phyloP scores from a whole-genome alignment of 768 basidiomycete genomes.

The Termitomyces sp. region DNA sequence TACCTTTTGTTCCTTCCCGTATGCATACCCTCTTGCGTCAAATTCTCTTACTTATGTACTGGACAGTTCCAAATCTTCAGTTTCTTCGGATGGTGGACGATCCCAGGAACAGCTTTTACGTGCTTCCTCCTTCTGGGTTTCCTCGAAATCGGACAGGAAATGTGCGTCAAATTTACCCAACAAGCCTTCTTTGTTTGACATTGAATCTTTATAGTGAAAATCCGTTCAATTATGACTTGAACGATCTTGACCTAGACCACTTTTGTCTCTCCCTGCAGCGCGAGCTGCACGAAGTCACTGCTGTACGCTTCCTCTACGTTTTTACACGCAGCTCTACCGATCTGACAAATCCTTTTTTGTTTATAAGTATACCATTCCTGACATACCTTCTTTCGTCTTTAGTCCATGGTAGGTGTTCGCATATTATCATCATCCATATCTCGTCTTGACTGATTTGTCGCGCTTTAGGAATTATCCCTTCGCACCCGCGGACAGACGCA shows the following conservation, averaged over 20 bases:
- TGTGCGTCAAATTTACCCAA: conserved; percentile 27
- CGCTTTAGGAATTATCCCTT: conserved; percentile 57
- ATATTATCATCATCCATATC: neutral
- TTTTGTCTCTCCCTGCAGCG: conserved; percentile 64
- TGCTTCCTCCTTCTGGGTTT: conserved; percentile 61
- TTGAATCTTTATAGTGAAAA: conserved; percentile 39
- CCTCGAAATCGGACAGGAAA: conserved; percentile 65
- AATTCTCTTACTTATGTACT: conserved; percentile 12
- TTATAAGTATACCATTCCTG: conserved; percentile 46
- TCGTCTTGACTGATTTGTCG: neutral
- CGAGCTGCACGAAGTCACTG: conserved; percentile 68
- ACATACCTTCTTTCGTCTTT: conserved; percentile 50
- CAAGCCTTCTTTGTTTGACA: neutral
- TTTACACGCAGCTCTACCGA: neutral
- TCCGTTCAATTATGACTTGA: conserved; percentile 62
- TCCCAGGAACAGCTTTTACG: conserved; percentile 58
- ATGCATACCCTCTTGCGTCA: conserved; percentile 18
- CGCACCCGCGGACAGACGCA: conserved; percentile 34
- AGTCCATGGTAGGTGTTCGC: conserved; percentile 27
- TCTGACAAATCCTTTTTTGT: conserved; percentile 5
- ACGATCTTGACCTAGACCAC: conserved; percentile 63
- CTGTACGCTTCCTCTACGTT: conserved; percentile 35
- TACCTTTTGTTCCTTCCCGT: conserved; percentile 30
- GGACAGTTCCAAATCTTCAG: conserved; percentile 43
- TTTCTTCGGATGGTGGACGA: conserved; percentile 39